Evolutionary conservation across 2,329 filamentous ascomycete genomes (phyloP), one percentile per base, ranked within the genome.

Genomic region (Fusarium acutatum): DNA sequence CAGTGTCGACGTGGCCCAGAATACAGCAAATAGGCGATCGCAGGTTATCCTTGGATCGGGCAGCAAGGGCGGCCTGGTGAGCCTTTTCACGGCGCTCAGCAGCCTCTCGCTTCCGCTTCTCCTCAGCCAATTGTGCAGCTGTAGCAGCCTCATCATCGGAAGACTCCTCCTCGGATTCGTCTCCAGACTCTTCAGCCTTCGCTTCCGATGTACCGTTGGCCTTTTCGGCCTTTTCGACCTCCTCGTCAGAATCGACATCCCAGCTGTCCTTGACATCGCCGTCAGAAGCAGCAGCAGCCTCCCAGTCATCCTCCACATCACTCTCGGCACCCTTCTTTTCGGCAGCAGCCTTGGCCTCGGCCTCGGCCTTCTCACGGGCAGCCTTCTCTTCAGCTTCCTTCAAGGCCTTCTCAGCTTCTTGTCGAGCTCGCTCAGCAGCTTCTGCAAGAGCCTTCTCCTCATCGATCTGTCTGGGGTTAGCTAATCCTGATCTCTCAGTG

Each of bases 1-100:
- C 96, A 50, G 97, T 99, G 91, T 99, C 96, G 90, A 99, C 96
- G 90, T 99, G 96, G 79, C 96, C 96, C 74, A 99, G 91, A 89
- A 99, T 99, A 92, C 96, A 98, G 88, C 96, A 98, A 84, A 99
- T 99, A 60, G 96, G 96, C 44, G 96, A 98, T 66, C 96, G 94
- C 64, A 99, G 90, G 83, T 99, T 92, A 82, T 99, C 95, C 84
- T 94, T 95, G 28, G 96, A 98, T 70, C 95, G 90, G 54, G 96
- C 95, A 49, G 94, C 95, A 80, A 98, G 84, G 24, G 96, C 96
- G 71, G 95, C 96, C 83, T 98, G 94, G 81, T 97, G 94, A 66
- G 95, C 93, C 84, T 94, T 94, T 84, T 95, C 93, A 79, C 96
- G 91, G 80, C 96, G 91, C 78, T 96, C 94, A 22, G 94, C 94